These are phyloP conservation scores for Clitopilus hobsonii DNA, from an alignment of 768 basidiomycete genomes.

Conservation along the genomic window DNA sequence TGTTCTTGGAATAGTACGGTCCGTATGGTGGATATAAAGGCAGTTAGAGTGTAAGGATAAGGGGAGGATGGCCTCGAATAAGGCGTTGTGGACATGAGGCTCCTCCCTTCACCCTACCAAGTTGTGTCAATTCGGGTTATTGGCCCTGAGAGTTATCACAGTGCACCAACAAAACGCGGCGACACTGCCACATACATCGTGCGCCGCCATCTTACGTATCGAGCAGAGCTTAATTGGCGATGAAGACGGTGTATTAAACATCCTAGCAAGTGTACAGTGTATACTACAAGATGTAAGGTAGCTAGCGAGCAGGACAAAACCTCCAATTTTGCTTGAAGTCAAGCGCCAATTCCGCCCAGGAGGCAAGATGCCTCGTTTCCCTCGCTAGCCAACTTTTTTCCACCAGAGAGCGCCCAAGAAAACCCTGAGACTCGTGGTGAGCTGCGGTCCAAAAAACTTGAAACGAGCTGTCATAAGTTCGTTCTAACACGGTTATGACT, in stretches of 20 bases:
- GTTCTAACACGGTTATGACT: background rate
- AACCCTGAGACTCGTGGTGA: background rate
- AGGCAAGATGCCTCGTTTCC: background rate
- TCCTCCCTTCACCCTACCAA: background rate
- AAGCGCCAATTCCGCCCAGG: background rate
- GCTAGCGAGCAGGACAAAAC: background rate
- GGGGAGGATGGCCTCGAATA: background rate
- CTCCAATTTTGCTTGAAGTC: background rate
- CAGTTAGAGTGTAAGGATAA: background rate
- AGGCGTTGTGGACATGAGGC: conserved; percentile 1
- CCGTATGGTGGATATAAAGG: background rate
- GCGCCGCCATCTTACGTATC: background rate
- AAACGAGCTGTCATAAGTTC: background rate
- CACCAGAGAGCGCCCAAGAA: background rate
- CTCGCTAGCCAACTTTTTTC: background rate
- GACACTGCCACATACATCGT: background rate
- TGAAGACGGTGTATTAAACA: background rate
- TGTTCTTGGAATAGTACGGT: background rate
- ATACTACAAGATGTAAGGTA: background rate
- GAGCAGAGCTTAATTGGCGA: too few relatives aligned
- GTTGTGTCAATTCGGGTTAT: background rate
- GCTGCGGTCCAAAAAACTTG: background rate
- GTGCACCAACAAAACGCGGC: background rate
- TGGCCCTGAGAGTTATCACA: background rate
- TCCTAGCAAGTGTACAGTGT: background rate